These are phyloP conservation scores for Yamadazyma siamensis DNA, from an alignment of 1,139 yeast species.

Conservation along the genomic window DNA sequence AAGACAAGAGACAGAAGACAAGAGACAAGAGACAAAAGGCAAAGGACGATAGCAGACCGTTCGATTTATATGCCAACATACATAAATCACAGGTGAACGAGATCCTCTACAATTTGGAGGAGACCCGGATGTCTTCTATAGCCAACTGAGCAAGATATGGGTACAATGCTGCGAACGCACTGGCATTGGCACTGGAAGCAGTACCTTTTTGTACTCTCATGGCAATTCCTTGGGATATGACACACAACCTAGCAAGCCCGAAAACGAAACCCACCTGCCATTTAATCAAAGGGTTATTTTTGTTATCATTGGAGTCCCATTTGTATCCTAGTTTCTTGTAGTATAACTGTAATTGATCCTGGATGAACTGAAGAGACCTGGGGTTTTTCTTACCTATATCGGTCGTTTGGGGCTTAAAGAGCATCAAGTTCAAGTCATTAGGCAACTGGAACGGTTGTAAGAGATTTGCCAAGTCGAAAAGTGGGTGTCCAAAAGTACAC, in stretches of 20 bases:
- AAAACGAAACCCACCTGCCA: constrained; percentile 61
- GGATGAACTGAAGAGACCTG: constrained; percentile 22
- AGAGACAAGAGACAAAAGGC: too few species aligned
- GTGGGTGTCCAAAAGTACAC: constrained; percentile 66
- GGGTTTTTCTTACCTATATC: constrained; percentile 36
- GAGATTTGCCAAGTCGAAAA: constrained; percentile 60
- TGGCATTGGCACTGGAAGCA: constrained; percentile 60
- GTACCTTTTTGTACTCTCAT: constrained; percentile 57
- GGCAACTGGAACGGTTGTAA: constrained; percentile 58
- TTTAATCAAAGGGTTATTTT: constrained; percentile 37
- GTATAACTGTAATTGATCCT: constrained; percentile 26
- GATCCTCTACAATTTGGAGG: constrained; percentile 5
- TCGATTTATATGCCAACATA: too few species aligned
- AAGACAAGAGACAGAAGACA: too few species aligned
- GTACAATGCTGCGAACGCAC: constrained; percentile 40
- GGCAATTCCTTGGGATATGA: constrained; percentile 66
- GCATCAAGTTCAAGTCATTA: constrained; percentile 24
- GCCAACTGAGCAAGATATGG: constrained; percentile 43
- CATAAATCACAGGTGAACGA: too few species aligned
- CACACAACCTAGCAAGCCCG: constrained; percentile 57
- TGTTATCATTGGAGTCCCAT: constrained; percentile 33
- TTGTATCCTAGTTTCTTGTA: constrained; percentile 24
- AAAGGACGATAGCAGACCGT: too few species aligned
- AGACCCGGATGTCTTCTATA: constrained; percentile 13
- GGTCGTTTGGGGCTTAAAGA: constrained; percentile 29